These are phyloP conservation scores for Auriscalpium vulgare DNA, from an alignment of 768 basidiomycete species.

Conservation along the genomic window DNA sequence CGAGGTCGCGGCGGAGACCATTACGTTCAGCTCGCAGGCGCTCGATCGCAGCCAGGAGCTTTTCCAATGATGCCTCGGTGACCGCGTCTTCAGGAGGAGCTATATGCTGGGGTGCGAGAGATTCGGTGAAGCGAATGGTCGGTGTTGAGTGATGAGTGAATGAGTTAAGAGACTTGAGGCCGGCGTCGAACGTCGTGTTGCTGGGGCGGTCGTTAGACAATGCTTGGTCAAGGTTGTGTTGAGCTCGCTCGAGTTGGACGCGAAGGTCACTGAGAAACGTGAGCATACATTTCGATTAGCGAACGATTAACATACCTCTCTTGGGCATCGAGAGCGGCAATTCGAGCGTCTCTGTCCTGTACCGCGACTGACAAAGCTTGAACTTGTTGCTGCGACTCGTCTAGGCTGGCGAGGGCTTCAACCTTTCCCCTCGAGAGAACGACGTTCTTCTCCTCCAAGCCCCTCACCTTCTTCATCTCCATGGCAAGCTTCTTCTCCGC, in stretches of 20 bases:
- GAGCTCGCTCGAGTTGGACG: slow-evolving; percentile 2
- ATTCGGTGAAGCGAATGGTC: neutral
- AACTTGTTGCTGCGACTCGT: slow-evolving; percentile 29
- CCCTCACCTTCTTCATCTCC: slow-evolving; percentile 32
- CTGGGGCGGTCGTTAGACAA: neutral
- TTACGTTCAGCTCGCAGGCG: slow-evolving; percentile 64
- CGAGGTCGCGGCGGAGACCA: slow-evolving; percentile 48
- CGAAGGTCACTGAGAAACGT: slow-evolving; percentile 3
- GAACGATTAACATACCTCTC: slow-evolving; percentile 19
- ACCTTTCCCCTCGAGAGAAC: slow-evolving; percentile 51
- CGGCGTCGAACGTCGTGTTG: neutral
- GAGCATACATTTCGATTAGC: neutral
- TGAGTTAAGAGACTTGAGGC: neutral
- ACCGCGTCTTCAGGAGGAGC: neutral
- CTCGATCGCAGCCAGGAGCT: slow-evolving; percentile 53
- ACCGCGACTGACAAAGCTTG: slow-evolving; percentile 10
- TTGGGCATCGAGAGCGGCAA: slow-evolving; percentile 17
- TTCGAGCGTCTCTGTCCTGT: slow-evolving; percentile 16
- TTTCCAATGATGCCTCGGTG: slow-evolving; percentile 34
- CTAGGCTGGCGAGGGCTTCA: slow-evolving; percentile 35
- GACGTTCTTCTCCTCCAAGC: slow-evolving; percentile 34
- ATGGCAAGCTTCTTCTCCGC: slow-evolving; percentile 23
- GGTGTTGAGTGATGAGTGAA: neutral
- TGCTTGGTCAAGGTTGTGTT: neutral
- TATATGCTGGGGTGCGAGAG: neutral